These are phyloP conservation scores for Aspergillus novofumigatus DNA, from an alignment of 2,329 filamentous ascomycete genomes.

Conservation along the genomic window DNA sequence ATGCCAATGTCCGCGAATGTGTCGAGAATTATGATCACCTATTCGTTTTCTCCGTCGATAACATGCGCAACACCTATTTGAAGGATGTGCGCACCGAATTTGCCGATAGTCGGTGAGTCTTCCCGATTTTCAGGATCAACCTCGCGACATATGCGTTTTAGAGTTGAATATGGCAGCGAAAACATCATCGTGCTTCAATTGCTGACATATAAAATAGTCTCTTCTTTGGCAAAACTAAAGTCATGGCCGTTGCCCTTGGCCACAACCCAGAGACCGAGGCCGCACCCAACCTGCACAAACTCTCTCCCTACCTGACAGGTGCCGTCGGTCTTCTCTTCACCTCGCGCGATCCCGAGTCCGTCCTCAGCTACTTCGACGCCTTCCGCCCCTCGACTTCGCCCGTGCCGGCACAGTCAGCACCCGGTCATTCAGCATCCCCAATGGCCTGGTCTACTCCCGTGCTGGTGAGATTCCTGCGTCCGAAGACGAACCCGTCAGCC, in stretches of 20 bases:
- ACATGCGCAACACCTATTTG: constrained; percentile 96
- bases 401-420: constrained; percentile 75
- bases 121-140: neutral
- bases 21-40: constrained; percentile 83
- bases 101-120: constrained; percentile 70
- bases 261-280: constrained; percentile 71
- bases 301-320: constrained; percentile 68
- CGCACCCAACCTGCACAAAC: constrained; percentile 69
- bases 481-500: constrained; percentile 80
- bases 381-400: constrained; percentile 80
- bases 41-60: constrained; percentile 90
- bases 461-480: constrained; percentile 75
- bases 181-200: constrained; percentile 2
- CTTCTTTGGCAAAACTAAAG: constrained; percentile 99
- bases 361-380: constrained; percentile 68
- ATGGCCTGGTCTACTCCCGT: constrained; percentile 72
- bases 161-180: neutral
- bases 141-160: neutral
- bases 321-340: constrained; percentile 90
- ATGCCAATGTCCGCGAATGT: constrained; percentile 79
- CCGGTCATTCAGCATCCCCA: constrained; percentile 73
- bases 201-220: constrained; percentile 52
- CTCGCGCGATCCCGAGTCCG: constrained; percentile 63
- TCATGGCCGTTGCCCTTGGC: constrained; percentile 94
- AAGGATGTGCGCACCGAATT: constrained; percentile 86